Base-by-base conservation (phyloP, 371 early-diverging fungal genomes). In the Rhizopus delemar region DNA sequence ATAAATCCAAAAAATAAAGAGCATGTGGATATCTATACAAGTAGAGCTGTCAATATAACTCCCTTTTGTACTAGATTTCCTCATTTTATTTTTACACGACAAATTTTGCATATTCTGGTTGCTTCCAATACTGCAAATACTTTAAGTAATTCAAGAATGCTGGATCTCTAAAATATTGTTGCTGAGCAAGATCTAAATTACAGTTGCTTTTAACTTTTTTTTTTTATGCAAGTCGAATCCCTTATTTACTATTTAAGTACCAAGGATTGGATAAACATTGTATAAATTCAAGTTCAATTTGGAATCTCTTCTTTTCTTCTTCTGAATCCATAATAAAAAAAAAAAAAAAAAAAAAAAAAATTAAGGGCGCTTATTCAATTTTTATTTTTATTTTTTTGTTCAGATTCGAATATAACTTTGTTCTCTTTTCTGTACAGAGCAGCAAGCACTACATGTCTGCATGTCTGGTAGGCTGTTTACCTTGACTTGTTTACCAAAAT, bases 211-310 rank as follows among this genome's bases (percentile, higher is more conserved):
- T 22, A 22, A 22, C 22, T 22, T 22, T 22, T 22, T 22, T 22
- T 2, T 22, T 22, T 22, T 22, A 22, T 22, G 22, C 22, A 22
- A 22, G 22, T 22, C 22, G 22, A 34, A 31, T 33, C 5, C 39
- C 39, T 15, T 45, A n/a, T 77, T 52, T 82, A 89, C 88, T 86
- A 69, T 94, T 92, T 32, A 97, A 76, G 59, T 96, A 97, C 88
- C 89, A 88, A 28, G 96, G 96, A 73, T 96, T 97, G n/a, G 96
- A 83, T 13, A 97, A 75, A 57, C 93, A 93, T 72, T 94, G 95
- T 12, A 97, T 84, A 78, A 97, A 97, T 77, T 97, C 96, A 28
- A 97, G 85, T 74, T 97, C 97, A 15, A 93, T 85, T 63, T 90
- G 86, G 65, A 94, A 96, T 32, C 95, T 81, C 63, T 80, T 69